Evolutionary conservation across 352 stramenopile genomes (phyloP).

Genomic region (Phytophthora lateralis): DNA sequence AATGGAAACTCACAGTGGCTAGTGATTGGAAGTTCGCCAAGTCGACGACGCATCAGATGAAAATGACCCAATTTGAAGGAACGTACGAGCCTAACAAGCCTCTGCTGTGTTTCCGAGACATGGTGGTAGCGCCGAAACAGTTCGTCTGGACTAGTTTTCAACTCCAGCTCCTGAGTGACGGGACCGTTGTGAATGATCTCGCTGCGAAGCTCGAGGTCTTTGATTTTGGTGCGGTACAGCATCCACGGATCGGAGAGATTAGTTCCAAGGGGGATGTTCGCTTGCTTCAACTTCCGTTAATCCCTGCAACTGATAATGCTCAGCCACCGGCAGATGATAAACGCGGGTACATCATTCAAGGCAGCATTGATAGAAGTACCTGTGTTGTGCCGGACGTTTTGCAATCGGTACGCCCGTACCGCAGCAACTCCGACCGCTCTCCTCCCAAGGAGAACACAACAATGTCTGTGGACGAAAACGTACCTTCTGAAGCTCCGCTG

Average conservation of each 20-base stretch:
- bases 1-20: conserved; percentile 65
- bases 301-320: conserved; percentile 18
- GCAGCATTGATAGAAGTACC: conserved; percentile 52
- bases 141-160: conserved; percentile 54
- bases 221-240: conserved; percentile 36
- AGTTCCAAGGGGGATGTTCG: conserved; percentile 37
- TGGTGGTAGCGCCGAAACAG: conserved; percentile 49
- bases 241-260: conserved; percentile 28
- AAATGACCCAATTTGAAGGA: conserved; percentile 52
- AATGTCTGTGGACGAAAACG: conserved; percentile 19
- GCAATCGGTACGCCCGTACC: conserved; percentile 66
- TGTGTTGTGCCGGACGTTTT: conserved; percentile 55
- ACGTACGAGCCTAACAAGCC: conserved; percentile 71
- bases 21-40: conserved; percentile 54
- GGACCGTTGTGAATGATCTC: conserved; percentile 33
- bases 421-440: conserved; percentile 19
- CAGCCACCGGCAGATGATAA: conserved; percentile 27
- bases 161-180: conserved; percentile 45
- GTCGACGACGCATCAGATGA: conserved; percentile 41
- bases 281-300: conserved; percentile 64
- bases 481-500: not conserved
- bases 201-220: conserved; percentile 65
- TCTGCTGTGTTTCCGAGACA: conserved; percentile 68
- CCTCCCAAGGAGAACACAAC: conserved; percentile 5
- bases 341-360: conserved; percentile 67